Evolutionary conservation across 2,329 filamentous ascomycete genomes (phyloP), one percentile per base, ranked within the genome.

Genomic region (Coniella vitis): DNA sequence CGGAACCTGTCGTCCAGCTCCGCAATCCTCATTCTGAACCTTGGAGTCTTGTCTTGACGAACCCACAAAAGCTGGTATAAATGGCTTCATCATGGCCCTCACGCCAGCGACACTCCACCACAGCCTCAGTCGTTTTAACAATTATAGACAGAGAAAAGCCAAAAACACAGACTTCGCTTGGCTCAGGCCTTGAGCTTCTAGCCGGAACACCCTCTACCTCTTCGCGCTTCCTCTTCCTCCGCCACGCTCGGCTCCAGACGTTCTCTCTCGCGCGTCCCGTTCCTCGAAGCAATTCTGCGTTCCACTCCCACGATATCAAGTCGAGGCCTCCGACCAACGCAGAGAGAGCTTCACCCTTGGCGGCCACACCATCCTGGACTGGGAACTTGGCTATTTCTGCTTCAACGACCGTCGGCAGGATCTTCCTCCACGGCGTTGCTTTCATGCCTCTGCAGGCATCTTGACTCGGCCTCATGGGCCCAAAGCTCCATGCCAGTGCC

Each of bases 401-500:
- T 52, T 72, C 71, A 0, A 71, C 70, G 1, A 60, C 52, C 0
- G 61, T 57, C 0, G 76, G 78, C 14, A 79, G 58, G 0, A 76
- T 50, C 29, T 62, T 70, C 52, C 65, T 75, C 38, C 68, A 65
- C 3, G 60, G 38, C 0, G 64, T 59, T 3, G 68, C 64, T 45
- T 66, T 68, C 45, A 72, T 63, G 0, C 72, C 72, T 39, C 76
- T 61, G 19, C 73, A 69, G 36, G 73, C 65, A 37, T 62, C 57
- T 49, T 72, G 63, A 4, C 70, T 63, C 2, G 90, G 88, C 39
- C 90, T 73, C 60, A 79, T 70, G 45, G 78, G 71, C 2, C 71
- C 69, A 67, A 89, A 95, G 58, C 86, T 94, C 93, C 93, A 98
- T 0, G 78, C 93, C 3, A 97, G 68, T 1, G 83, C 88, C 90